phyloP scores from a whole-genome alignment of 2,329 filamentous ascomycete genomes.

The Claviceps sp. region DNA sequence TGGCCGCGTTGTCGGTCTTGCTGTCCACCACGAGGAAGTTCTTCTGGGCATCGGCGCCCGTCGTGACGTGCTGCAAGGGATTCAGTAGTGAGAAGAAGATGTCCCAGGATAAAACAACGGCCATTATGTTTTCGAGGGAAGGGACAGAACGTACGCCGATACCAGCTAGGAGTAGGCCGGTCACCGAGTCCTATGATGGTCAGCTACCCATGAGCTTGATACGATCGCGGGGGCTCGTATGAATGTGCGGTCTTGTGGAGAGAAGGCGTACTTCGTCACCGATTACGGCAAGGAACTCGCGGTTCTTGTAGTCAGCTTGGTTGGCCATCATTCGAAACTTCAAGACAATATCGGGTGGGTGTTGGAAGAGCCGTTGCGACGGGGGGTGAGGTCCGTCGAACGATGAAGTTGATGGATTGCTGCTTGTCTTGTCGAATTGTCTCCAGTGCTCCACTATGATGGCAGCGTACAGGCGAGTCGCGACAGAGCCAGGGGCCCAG shows the following conservation, averaged over 20 bases:
- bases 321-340: slow-evolving; percentile 27
- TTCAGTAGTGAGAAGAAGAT: neutral
- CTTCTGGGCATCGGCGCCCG: slow-evolving; percentile 78
- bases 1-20: slow-evolving; percentile 80
- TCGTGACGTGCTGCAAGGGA: slow-evolving; percentile 64
- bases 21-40: slow-evolving; percentile 95
- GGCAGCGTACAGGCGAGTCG: neutral
- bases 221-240: neutral
- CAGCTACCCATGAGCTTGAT: slow-evolving; percentile 9
- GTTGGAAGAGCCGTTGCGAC: neutral
- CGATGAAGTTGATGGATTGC: neutral
- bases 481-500: neutral
- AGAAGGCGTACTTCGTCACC: slow-evolving; percentile 66
- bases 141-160: slow-evolving; percentile 53
- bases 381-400: neutral
- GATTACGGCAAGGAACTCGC: slow-evolving; percentile 94
- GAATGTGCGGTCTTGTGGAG: neutral
- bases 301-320: slow-evolving; percentile 58
- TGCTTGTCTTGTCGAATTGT: neutral
- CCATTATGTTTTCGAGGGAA: neutral
- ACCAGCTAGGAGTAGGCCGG: slow-evolving; percentile 84
- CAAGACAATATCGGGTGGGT: neutral
- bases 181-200: slow-evolving; percentile 71
- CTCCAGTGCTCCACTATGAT: neutral
- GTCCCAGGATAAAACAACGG: neutral